These are phyloP conservation scores for Oxalis stricta DNA, from an alignment of 441 rosid species.

Conservation along the genomic window DNA sequence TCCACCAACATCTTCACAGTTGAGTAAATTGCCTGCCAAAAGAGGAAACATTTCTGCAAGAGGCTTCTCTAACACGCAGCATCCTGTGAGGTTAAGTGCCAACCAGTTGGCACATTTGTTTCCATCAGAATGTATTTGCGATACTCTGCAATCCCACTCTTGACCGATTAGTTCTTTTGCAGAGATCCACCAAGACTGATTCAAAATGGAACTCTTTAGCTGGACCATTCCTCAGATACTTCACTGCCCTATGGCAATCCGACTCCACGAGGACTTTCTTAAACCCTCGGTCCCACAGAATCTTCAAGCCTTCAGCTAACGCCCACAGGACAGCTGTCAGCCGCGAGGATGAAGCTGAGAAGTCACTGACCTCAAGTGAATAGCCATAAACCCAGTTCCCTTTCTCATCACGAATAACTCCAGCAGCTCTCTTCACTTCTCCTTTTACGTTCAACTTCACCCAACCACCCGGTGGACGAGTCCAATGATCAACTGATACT, in stretches of 20 bases:
- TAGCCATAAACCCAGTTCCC: slow-evolving; percentile 41
- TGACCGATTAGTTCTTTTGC: slow-evolving; percentile 22
- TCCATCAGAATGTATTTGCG: slow-evolving; percentile 11
- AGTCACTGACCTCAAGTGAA: slow-evolving; percentile 14
- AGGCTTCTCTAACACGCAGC: slow-evolving; percentile 17
- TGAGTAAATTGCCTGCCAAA: too few relatives aligned
- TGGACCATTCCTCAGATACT: slow-evolving; percentile 16
- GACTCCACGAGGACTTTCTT: slow-evolving; percentile 28
- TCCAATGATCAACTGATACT: slow-evolving; percentile 5
- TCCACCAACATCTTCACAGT: too few relatives aligned
- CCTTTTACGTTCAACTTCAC: slow-evolving; percentile 30
- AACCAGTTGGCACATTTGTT: slow-evolving; percentile 34
- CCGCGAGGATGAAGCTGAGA: not conserved
- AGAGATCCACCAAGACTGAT: slow-evolving; percentile 13
- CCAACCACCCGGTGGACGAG: slow-evolving; percentile 16
- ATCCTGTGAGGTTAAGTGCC: slow-evolving; percentile 14
- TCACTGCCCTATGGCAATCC: slow-evolving; percentile 12
- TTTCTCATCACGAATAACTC: slow-evolving; percentile 27
- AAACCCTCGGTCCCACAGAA: slow-evolving; percentile 31
- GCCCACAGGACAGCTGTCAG: slow-evolving; percentile 32
- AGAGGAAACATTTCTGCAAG: slow-evolving; percentile 20
- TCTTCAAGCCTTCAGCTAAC: slow-evolving; percentile 29
- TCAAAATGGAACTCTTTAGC: slow-evolving; percentile 13
- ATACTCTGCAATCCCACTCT: slow-evolving; percentile 32
- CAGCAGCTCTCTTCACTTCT: slow-evolving; percentile 21